Evolutionary conservation across 768 basidiomycete genomes (phyloP), one percentile per base, ranked within the genome.

Genomic region (Mycena olivaceomarginata): DNA sequence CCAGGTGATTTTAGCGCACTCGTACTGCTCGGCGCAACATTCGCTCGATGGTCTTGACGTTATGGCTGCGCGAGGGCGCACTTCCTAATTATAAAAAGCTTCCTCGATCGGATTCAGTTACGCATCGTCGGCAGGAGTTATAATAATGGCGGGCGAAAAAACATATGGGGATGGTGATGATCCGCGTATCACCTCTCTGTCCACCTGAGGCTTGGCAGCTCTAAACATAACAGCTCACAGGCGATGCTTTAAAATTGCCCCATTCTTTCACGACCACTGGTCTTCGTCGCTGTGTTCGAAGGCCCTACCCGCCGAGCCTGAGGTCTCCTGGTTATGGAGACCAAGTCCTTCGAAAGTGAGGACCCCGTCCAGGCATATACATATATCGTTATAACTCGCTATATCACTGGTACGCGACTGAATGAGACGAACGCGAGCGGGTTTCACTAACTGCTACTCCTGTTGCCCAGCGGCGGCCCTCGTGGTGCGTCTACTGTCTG

Each of bases 361-460:
- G 56, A 31, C 20, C 11, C 18, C 5, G 31, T 40, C 37, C 51
- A 40, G 39, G 5, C 8, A 1, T 12, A 7, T 13, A 15, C 18
- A 40, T 57, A 71, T 48, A 7, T 79, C 31, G 12, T 57, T 9
- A 43, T 70, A 5, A 79, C 78, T 8, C 75, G 78, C 57, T 79
- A 76, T 40, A 64, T 79, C 9, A 79, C 73, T 67, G 75, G 77
- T 75, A 63, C 0, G 68, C 43, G 20, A 45, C 10, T 37, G 7
- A 31, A 18, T 15, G 37, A 16, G n/a, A 43, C 37, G n/a, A 9
- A 1, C 16, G 59, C 25, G 15, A 11, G 37, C 2, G 1, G 31
- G 8, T 16, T 22, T n/a, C 6, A 0, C 40, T 60, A 48, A 37
- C 40, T 10, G n/a, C 11, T 0, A 37, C 39, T 51, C 5, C 5